Conservation (phyloP, 2,329 filamentous ascomycete genomes). For the Stenocarpella maydis region DNA sequence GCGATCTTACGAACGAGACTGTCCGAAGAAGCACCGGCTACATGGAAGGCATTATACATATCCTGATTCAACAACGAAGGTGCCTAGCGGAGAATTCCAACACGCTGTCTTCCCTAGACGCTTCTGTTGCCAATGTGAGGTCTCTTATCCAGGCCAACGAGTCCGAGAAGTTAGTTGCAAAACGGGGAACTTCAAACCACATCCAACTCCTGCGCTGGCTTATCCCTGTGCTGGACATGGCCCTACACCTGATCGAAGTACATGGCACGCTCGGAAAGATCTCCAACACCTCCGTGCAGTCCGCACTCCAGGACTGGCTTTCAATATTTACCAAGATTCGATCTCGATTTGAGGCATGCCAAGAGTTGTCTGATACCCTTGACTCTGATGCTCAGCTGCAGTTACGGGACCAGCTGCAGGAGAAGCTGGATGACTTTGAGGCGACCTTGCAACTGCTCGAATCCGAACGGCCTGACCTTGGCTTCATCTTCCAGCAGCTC, state of each 20-base stretch:
- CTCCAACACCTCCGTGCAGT: slow-evolving; percentile 54
- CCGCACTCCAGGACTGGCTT: slow-evolving; percentile 59
- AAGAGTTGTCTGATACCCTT: slow-evolving; percentile 61
- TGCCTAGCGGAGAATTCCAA: slow-evolving; percentile 52
- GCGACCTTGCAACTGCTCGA: slow-evolving; percentile 53
- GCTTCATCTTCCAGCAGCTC: slow-evolving; percentile 73
- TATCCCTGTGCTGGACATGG: slow-evolving; percentile 71
- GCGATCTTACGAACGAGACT: slow-evolving; percentile 84
- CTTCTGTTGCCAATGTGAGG: slow-evolving; percentile 47
- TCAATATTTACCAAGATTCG: slow-evolving; percentile 55
- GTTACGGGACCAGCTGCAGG: slow-evolving; percentile 47
- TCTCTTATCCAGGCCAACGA: slow-evolving; percentile 43
- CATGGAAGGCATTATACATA: slow-evolving; percentile 83
- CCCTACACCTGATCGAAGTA: slow-evolving; percentile 67
- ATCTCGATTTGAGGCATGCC: slow-evolving; percentile 51
- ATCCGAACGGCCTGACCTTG: slow-evolving; percentile 63
- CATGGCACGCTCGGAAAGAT: slow-evolving; percentile 71
- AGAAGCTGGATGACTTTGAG: slow-evolving; percentile 48
- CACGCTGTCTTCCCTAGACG: slow-evolving; percentile 50
- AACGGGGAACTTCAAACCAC: slow-evolving; percentile 38
- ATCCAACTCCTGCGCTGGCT: slow-evolving; percentile 64
- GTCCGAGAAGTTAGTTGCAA: slow-evolving; percentile 37
- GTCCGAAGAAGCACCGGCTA: slow-evolving; percentile 81
- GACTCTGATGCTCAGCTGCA: slow-evolving; percentile 48
- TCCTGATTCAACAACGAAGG: slow-evolving; percentile 67